phyloP scores from a whole-genome alignment of 441 rosid genomes.

The Euphorbia neoarborescens region DNA sequence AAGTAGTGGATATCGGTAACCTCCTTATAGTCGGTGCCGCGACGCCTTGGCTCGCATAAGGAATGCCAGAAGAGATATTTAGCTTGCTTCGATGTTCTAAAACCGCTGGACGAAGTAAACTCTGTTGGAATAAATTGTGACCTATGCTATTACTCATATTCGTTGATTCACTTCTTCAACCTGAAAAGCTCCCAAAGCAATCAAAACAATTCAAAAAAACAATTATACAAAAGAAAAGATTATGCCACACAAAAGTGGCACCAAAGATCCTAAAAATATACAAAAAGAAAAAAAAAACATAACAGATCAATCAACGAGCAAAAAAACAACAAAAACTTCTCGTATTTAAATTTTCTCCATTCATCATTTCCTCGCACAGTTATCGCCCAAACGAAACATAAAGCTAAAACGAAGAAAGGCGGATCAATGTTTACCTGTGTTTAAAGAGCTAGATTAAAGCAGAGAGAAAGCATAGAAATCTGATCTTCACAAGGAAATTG shows the following conservation, averaged over 20 bases:
- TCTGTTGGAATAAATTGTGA: slow-evolving; percentile 47
- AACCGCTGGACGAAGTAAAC: slow-evolving; percentile 44
- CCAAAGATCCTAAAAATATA: slow-evolving; percentile 10
- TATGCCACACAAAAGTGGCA: not conserved
- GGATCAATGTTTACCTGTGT: not conserved
- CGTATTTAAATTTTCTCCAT: not conserved
- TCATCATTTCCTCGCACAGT: not conserved
- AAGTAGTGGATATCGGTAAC: slow-evolving; percentile 30
- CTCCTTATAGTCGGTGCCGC: slow-evolving; percentile 26
- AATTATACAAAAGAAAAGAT: not conserved
- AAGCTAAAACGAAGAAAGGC: not conserved
- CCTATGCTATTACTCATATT: slow-evolving; percentile 62
- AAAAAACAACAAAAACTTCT: not conserved
- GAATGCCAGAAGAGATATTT: slow-evolving; percentile 41
- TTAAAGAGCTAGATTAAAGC: not conserved
- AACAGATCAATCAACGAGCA: not conserved
- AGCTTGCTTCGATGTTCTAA: slow-evolving; percentile 53
- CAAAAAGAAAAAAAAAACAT: not conserved
- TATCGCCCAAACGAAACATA: slow-evolving; percentile 13
- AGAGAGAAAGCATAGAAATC: slow-evolving; percentile 9
- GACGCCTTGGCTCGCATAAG: slow-evolving; percentile 32
- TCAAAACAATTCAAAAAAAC: not conserved
- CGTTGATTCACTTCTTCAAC: slow-evolving; percentile 32
- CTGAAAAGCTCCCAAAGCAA: slow-evolving; percentile 30
- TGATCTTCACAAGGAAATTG: slow-evolving; percentile 10